A percentile compares a stretch with the other conserved stretches of the same genome.
Evolutionary conservation across 2,329 filamentous ascomycete species (phyloP).

Genomic region (Corynespora cassiicola): DNA sequence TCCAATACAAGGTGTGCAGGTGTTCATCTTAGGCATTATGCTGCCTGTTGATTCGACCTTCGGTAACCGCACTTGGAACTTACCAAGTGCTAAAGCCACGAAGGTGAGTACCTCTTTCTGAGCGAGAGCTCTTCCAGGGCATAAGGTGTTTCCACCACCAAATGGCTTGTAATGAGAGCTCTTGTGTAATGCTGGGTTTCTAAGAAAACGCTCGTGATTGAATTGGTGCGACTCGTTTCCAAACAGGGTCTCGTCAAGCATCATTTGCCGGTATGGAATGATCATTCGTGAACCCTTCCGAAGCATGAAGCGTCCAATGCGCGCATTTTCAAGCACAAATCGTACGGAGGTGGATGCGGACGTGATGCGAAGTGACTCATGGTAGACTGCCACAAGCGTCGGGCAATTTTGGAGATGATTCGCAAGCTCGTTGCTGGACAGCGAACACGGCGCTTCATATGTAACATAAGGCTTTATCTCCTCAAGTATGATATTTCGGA

Average conservation of each 20-base stretch:
- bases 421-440: neutral
- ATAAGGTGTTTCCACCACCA: slow-evolving; percentile 35
- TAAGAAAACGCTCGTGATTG: slow-evolving; percentile 3
- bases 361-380: slow-evolving; percentile 4
- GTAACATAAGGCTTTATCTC: neutral
- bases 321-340: neutral
- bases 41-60: too few relatives aligned
- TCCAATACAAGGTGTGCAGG: too few relatives aligned
- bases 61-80: too few relatives aligned
- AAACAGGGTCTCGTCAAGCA: slow-evolving; percentile 3
- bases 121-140: slow-evolving; percentile 41
- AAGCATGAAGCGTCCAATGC: slow-evolving; percentile 1
- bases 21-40: too few relatives aligned
- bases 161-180: too few relatives aligned
- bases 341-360: slow-evolving; percentile 3
- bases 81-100: too few relatives aligned
- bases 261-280: slow-evolving; percentile 10
- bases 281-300: slow-evolving; percentile 3
- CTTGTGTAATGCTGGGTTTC: slow-evolving; percentile 4
- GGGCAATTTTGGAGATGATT: neutral
- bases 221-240: slow-evolving; percentile 3
- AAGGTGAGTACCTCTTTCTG: slow-evolving; percentile 33
- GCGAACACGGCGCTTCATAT: neutral
- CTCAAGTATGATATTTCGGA: neutral
- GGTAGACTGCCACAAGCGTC: slow-evolving; percentile 1